These are phyloP conservation scores for Gossypium davidsonii DNA, from an alignment of 441 rosid genomes.

Conservation along the genomic window DNA sequence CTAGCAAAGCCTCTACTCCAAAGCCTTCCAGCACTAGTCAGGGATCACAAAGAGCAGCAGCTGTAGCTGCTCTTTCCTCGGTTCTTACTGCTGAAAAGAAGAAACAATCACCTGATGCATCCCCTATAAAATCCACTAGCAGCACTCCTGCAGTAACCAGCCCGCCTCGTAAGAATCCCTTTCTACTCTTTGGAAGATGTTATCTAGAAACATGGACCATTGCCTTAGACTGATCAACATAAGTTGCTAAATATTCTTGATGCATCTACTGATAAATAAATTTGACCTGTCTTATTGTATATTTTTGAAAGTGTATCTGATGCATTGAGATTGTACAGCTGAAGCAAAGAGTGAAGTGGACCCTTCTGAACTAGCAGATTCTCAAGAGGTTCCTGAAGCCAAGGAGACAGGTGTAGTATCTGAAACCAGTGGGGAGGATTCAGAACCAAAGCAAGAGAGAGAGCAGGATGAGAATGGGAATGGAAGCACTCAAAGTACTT, in stretches of 20 bases:
- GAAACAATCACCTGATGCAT: slow-evolving; percentile 51
- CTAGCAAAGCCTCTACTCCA: slow-evolving; percentile 39
- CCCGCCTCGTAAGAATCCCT: slow-evolving; percentile 36
- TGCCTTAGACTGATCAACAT: background rate
- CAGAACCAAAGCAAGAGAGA: slow-evolving; percentile 27
- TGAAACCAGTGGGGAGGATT: slow-evolving; percentile 33
- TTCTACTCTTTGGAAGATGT: slow-evolving; percentile 1
- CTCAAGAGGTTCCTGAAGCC: slow-evolving; percentile 38
- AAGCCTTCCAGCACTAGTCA: slow-evolving; percentile 46
- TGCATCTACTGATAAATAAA: background rate
- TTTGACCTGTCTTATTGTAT: background rate
- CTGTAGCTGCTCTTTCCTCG: slow-evolving; percentile 94
- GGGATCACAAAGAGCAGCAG: slow-evolving; percentile 97
- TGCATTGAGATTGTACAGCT: slow-evolving; percentile 14
- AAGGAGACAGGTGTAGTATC: slow-evolving; percentile 50
- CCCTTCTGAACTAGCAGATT: slow-evolving; percentile 18
- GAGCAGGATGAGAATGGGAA: slow-evolving; percentile 33
- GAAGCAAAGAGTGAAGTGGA: slow-evolving; percentile 26
- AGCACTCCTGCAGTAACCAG: slow-evolving; percentile 52
- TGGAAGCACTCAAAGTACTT: slow-evolving; percentile 37
- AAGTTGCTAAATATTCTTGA: slow-evolving; percentile 1
- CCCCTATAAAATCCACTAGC: slow-evolving; percentile 52
- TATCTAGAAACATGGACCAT: background rate
- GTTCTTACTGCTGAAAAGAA: slow-evolving; percentile 91
- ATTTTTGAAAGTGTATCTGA: slow-evolving; percentile 5